phyloP scores from a whole-genome alignment of 192 early-diverging fungal genomes.

The Entomortierella beljakovae region DNA sequence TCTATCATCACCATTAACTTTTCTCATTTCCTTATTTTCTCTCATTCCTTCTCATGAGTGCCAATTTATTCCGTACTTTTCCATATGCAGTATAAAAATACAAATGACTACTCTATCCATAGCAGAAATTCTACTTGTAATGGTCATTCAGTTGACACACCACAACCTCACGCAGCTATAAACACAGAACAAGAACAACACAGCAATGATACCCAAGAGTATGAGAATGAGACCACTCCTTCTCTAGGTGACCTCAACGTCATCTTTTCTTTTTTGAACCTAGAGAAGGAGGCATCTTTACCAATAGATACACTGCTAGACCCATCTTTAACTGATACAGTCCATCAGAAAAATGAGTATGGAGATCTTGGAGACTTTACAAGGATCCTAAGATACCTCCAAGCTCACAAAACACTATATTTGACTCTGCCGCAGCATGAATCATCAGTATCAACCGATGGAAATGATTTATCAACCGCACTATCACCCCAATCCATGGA shows the following conservation, averaged over 20 bases:
- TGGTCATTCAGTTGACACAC: too few relatives aligned
- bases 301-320: background rate
- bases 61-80: too few relatives aligned
- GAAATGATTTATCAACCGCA: background rate
- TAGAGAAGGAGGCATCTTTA: constrained; percentile 9
- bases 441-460: background rate
- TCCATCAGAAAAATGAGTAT: background rate
- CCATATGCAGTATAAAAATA: too few relatives aligned
- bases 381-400: constrained; percentile 22
- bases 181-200: background rate
- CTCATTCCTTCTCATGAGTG: too few relatives aligned
- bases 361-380: constrained; percentile 20
- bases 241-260: constrained; percentile 20
- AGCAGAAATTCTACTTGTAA: too few relatives aligned
- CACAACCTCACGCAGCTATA: background rate
- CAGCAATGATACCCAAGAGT: background rate
- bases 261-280: constrained; percentile 24
- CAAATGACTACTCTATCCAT: too few relatives aligned
- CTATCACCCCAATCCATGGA: background rate
- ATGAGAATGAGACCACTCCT: too few relatives aligned
- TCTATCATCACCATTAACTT: too few relatives aligned
- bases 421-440: background rate
- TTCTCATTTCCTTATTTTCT: too few relatives aligned
- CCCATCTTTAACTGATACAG: background rate
- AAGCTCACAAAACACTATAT: constrained; percentile 8